phyloP scores from a whole-genome alignment of 306 rosid genomes.

The Castanospermum australe region DNA sequence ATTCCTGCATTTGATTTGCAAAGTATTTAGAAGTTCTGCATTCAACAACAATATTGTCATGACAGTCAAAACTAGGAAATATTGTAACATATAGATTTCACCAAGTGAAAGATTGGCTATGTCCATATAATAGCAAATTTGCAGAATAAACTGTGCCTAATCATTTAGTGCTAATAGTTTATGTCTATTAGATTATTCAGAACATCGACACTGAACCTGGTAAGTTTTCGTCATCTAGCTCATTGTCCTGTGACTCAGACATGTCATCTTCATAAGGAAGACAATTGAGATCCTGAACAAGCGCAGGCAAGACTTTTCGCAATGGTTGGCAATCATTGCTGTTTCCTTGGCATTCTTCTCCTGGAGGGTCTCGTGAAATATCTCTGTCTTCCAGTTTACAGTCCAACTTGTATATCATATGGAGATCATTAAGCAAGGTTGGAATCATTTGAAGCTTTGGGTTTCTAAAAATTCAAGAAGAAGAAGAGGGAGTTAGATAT shows the following conservation, averaged over 20 bases:
- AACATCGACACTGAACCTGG: constrained; percentile 54
- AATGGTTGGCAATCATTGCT: constrained; percentile 29
- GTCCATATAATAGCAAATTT: constrained; percentile 15
- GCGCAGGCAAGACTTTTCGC: constrained; percentile 35
- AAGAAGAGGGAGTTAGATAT: constrained; percentile 15
- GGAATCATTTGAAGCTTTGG: constrained; percentile 61
- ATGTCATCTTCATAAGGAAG: constrained; percentile 54
- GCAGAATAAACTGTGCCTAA: background rate
- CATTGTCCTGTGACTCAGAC: constrained; percentile 44
- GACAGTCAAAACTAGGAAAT: constrained; percentile 2
- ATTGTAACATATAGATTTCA: background rate
- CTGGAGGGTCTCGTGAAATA: constrained; percentile 16
- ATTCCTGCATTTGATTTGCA: background rate
- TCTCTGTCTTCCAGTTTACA: constrained; percentile 26
- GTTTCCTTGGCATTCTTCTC: constrained; percentile 33
- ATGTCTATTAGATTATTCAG: constrained; percentile 1
- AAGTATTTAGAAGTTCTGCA: background rate
- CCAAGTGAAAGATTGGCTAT: constrained; percentile 3
- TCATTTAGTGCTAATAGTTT: constrained; percentile 3
- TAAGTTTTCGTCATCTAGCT: constrained; percentile 37
- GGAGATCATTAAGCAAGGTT: constrained; percentile 58
- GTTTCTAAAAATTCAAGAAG: constrained; percentile 45
- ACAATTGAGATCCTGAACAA: constrained; percentile 75
- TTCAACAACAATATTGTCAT: background rate
- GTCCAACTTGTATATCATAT: constrained; percentile 33